Percentiles rank a stretch among this genome's conserved stretches.
Evolutionary conservation across 2,329 filamentous ascomycete species (phyloP).

Genomic region (Cryphonectria parasitica): DNA sequence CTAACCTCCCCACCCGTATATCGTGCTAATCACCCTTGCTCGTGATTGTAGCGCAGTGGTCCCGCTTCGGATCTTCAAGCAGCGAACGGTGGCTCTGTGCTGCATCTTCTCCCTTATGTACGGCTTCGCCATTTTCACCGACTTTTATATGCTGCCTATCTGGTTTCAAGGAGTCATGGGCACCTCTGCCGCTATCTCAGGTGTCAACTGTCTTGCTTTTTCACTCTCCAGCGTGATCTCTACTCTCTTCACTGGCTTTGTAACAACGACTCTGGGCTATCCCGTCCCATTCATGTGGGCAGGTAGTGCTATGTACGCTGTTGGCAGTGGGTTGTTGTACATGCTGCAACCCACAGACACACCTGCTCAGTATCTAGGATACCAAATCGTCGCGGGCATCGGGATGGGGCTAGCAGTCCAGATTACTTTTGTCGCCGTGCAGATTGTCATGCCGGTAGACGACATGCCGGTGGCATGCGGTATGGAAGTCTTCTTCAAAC

Average conservation of each 20-base stretch:
- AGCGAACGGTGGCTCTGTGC: constrained; percentile 19
- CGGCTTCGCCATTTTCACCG: constrained; percentile 14
- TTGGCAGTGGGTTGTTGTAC: constrained; percentile 18
- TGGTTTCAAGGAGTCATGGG: constrained; percentile 21
- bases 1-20: not conserved
- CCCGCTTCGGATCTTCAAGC: constrained; percentile 16
- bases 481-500: constrained; percentile 14
- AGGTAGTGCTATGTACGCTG: constrained; percentile 12
- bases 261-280: constrained; percentile 6
- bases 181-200: constrained; percentile 19
- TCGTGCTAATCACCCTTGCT: not conserved
- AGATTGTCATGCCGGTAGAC: constrained; percentile 16
- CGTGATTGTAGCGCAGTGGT: constrained; percentile 4
- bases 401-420: constrained; percentile 22
- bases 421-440: constrained; percentile 17
- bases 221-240: constrained; percentile 12
- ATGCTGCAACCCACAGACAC: not conserved
- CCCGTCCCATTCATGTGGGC: constrained; percentile 17
- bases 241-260: constrained; percentile 16
- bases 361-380: not conserved
- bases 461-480: constrained; percentile 13
- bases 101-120: constrained; percentile 19
- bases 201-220: constrained; percentile 20
- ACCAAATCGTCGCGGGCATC: constrained; percentile 20
- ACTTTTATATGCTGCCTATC: constrained; percentile 17